phyloP scores from a whole-genome alignment of 768 basidiomycete genomes.

The Amanita fuliginea region DNA sequence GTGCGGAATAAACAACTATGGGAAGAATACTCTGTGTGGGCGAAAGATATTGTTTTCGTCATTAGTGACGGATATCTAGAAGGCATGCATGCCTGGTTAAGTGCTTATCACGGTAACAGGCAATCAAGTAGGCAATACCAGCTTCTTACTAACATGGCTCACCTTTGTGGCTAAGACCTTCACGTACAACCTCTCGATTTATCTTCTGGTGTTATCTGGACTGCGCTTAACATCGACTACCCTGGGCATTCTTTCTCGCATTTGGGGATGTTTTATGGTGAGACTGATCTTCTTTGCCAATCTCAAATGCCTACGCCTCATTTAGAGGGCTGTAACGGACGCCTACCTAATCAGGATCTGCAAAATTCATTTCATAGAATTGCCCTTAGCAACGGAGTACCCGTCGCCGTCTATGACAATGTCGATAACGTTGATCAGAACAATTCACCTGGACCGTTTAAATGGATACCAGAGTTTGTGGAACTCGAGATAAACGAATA shows the following conservation, averaged over 20 bases:
- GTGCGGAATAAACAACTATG: not conserved
- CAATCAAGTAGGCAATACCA: slow-evolving; percentile 43
- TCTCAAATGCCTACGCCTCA: slow-evolving; percentile 2
- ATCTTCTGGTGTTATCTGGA: slow-evolving; percentile 89
- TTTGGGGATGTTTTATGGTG: slow-evolving; percentile 90
- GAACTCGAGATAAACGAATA: slow-evolving; percentile 31
- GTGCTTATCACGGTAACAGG: slow-evolving; percentile 61
- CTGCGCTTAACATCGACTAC: slow-evolving; percentile 89
- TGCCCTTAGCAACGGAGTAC: slow-evolving; percentile 62
- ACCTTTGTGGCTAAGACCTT: slow-evolving; percentile 37
- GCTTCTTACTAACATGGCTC: not conserved
- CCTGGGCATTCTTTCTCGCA: slow-evolving; percentile 96
- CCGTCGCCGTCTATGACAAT: slow-evolving; percentile 75
- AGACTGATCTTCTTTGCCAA: not conserved
- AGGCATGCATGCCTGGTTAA: slow-evolving; percentile 90
- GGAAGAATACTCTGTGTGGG: slow-evolving; percentile 82
- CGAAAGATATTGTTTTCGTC: slow-evolving; percentile 87
- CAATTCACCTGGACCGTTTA: slow-evolving; percentile 17
- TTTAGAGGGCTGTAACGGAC: slow-evolving; percentile 88
- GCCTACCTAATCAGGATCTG: slow-evolving; percentile 92
- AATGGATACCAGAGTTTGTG: slow-evolving; percentile 25
- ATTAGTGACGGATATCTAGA: slow-evolving; percentile 82
- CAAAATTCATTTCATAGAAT: slow-evolving; percentile 74
- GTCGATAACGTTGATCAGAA: slow-evolving; percentile 34
- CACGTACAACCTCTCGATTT: slow-evolving; percentile 49